Evolutionary conservation across 805 yeast genomes (phyloP), one percentile per base, ranked within the genome.

Genomic region (Kuraishia piskuri): DNA sequence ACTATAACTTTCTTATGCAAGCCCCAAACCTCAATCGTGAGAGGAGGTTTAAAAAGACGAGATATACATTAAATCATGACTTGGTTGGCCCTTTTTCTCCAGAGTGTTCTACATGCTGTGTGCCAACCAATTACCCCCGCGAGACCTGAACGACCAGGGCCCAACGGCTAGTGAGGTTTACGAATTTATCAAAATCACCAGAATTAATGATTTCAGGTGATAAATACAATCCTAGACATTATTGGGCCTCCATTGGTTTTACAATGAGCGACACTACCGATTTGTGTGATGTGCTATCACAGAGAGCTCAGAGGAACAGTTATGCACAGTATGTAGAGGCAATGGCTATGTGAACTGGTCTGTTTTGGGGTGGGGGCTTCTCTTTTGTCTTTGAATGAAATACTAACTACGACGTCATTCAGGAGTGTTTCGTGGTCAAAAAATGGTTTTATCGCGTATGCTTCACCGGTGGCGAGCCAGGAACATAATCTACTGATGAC

Each of bases 391-490:
- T 22, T 7, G 20, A 3, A 5, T n/a, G 50, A 7, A 22, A n/a
- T 48, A 48, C 50, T 46, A 48, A 25, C 40, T 12, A n/a, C 40
- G 3, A 7, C 24, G 31, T 47, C 40, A 19, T 31, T 31, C 14
- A 58, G 57, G 2, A 55, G 59, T 50, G 75, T 85, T 9, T 77
- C 89, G 10, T 90, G 96, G 96, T 87, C 95, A 10, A 80, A 83
- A 58, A 86, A 84, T 58, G 97, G 97, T 14, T 81, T 89, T 59
- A 78, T 91, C 31, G 96, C 96, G 1, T 89, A 85, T 59, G 70
- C 82, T 6, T 67, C 67, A 49, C 60, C 65, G 53, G 58, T 61
- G 56, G 68, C 21, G 56, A 69, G 63, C 53, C 66, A 62, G 57
- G 72, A 64, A 61, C 63, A 55, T 55, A 76, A 75, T 55, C 62